phyloP scores from a whole-genome alignment of 2,329 filamentous ascomycete species.

The Curvularia verruculosa region DNA sequence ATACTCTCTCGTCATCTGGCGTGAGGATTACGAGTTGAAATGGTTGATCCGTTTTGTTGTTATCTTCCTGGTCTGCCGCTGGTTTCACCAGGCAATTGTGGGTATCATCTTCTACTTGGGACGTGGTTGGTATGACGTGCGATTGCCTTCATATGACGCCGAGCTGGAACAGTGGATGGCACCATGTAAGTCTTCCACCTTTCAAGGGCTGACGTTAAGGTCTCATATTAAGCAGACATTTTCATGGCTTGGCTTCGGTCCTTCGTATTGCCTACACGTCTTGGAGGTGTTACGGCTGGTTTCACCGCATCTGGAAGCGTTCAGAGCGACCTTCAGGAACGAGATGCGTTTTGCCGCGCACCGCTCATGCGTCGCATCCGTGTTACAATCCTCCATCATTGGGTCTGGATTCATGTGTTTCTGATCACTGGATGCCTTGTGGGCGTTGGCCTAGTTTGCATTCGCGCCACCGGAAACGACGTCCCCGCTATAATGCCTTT shows the following conservation, averaged over 20 bases:
- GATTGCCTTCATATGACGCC: not conserved
- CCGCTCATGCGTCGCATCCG: not conserved
- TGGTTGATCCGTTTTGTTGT: not conserved
- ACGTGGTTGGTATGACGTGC: not conserved
- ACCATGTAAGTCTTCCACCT: not conserved
- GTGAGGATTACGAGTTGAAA: not conserved
- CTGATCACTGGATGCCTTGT: not conserved
- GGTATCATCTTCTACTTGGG: not conserved
- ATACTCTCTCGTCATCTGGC: not conserved
- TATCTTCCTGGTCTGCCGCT: not conserved
- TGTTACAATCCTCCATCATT: not conserved
- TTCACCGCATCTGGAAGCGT: not conserved
- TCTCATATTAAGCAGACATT: not conserved
- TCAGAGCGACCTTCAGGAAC: not conserved
- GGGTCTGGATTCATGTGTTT: not conserved
- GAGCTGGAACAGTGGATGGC: not conserved
- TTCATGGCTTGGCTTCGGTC: not conserved
- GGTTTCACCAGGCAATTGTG: not conserved
- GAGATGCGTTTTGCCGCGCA: not conserved
- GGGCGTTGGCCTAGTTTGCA: not conserved
- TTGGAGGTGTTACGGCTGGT: not conserved
- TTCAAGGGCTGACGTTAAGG: not conserved
- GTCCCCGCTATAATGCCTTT: not conserved
- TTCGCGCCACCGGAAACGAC: not conserved
- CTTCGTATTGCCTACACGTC: not conserved